Evolutionary conservation across 768 basidiomycete species (phyloP).

Genomic region (Exsudoporus frostii): DNA sequence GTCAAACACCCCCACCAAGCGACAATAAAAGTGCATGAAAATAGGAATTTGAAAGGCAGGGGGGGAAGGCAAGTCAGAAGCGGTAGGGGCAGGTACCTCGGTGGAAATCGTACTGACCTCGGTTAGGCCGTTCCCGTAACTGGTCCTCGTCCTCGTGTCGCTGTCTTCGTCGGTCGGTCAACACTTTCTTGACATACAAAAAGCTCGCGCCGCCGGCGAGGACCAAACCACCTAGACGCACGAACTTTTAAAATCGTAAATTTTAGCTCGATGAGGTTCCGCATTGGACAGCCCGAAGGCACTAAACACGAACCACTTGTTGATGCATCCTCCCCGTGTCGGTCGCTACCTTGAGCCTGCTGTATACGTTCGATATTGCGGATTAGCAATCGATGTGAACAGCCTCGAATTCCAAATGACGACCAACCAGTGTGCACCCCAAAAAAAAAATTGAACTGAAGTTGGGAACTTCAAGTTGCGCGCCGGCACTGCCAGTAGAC

Average conservation of each 20-base stretch:
- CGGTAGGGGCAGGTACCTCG: too few relatives aligned
- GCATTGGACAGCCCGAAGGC: background rate
- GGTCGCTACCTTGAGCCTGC: background rate
- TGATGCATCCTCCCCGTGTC: constrained; percentile 13
- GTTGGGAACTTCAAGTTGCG: constrained; percentile 8
- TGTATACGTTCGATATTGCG: constrained; percentile 1
- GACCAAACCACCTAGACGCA: constrained; percentile 28
- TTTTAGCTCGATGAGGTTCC: background rate
- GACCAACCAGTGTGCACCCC: background rate
- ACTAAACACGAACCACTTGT: constrained; percentile 14
- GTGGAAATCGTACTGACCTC: constrained; percentile 1
- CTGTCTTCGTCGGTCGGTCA: constrained; percentile 26
- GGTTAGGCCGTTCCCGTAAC: constrained; percentile 6
- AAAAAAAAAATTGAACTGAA: constrained; percentile 11
- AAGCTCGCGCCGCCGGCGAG: constrained; percentile 29
- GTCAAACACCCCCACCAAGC: background rate
- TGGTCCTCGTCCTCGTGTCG: constrained; percentile 18
- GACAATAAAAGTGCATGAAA: background rate
- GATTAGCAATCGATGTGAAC: background rate
- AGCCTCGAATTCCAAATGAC: background rate
- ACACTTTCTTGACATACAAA: constrained; percentile 29
- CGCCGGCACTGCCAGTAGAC: background rate
- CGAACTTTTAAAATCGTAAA: constrained; percentile 10
- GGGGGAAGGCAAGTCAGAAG: constrained; percentile 10
- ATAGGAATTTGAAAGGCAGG: background rate